These are phyloP conservation scores for Alternaria alternata DNA, from an alignment of 2,329 filamentous ascomycete species.

Conservation along the genomic window DNA sequence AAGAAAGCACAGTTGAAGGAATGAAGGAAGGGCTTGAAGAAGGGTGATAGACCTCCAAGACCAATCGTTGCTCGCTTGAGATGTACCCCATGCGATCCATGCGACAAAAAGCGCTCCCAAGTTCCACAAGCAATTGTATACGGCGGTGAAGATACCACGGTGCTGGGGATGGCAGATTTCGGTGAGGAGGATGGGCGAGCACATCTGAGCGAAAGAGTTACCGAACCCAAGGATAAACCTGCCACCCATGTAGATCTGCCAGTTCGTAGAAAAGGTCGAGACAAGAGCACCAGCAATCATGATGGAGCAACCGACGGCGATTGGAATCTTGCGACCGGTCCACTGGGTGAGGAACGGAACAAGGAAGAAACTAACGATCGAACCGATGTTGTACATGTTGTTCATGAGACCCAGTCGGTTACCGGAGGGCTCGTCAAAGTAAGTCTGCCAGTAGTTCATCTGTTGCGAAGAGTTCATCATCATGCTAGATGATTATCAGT, in stretches of 20 bases:
- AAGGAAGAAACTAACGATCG: conserved; percentile 48
- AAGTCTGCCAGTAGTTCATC: conserved; percentile 49
- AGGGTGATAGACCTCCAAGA: conserved; percentile 62
- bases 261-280: conserved; percentile 35
- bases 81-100: conserved; percentile 60
- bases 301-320: conserved; percentile 53
- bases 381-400: conserved; percentile 54
- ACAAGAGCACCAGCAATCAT: conserved; percentile 55
- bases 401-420: conserved; percentile 56
- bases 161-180: conserved; percentile 75
- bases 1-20: conserved; percentile 69
- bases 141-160: conserved; percentile 68
- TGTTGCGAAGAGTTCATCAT: conserved; percentile 57
- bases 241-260: conserved; percentile 63
- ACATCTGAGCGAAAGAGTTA: conserved; percentile 70
- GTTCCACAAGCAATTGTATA: conserved; percentile 76
- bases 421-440: conserved; percentile 51
- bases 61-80: conserved; percentile 56
- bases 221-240: conserved; percentile 72
- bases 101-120: conserved; percentile 65
- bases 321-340: conserved; percentile 54
- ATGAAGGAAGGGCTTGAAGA: conserved; percentile 57
- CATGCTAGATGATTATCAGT: conserved; percentile 42
- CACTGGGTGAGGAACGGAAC: conserved; percentile 52
- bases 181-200: conserved; percentile 69